Conservation (phyloP, 805 yeast species). For the Metschnikowia santaceciliae region DNA sequence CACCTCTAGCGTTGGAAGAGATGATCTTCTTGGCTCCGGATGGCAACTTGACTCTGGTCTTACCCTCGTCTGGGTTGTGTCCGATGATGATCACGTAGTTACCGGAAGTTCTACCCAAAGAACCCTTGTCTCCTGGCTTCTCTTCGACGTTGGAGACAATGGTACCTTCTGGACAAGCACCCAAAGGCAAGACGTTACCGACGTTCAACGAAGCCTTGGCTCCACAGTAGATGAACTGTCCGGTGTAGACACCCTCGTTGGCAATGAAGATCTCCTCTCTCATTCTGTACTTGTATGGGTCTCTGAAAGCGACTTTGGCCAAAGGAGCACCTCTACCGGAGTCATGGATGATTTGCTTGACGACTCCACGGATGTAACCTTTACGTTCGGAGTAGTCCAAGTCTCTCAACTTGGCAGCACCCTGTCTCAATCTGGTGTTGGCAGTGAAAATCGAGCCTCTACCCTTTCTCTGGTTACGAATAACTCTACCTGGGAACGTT, state of each 20-base stretch:
- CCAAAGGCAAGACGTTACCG: slow-evolving; percentile 99
- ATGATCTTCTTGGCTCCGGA: slow-evolving; percentile 98
- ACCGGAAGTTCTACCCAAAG: slow-evolving; percentile 99
- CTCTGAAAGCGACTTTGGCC: slow-evolving; percentile 71
- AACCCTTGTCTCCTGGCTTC: slow-evolving; percentile 99
- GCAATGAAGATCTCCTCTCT: slow-evolving; percentile 99
- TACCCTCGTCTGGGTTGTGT: slow-evolving; percentile 98
- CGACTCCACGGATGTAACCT: slow-evolving; percentile 99
- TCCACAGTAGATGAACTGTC: slow-evolving; percentile 99
- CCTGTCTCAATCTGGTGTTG: slow-evolving; percentile 99
- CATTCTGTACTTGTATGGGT: slow-evolving; percentile 97
- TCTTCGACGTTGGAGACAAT: slow-evolving; percentile 97
- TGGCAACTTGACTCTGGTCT: slow-evolving; percentile 99
- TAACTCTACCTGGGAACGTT: slow-evolving; percentile 80
- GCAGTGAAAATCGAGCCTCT: slow-evolving; percentile 99
- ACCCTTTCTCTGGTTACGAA: slow-evolving; percentile 99
- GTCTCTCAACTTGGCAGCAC: slow-evolving; percentile 99
- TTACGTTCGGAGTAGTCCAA: slow-evolving; percentile 99
- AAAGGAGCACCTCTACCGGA: slow-evolving; percentile 99
- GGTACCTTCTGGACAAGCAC: slow-evolving; percentile 99
- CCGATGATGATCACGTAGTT: slow-evolving; percentile 98
- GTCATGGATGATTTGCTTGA: slow-evolving; percentile 97
- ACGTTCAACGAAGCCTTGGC: slow-evolving; percentile 99
- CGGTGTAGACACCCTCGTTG: slow-evolving; percentile 99
- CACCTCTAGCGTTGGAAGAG: slow-evolving; percentile 97